Conservation (phyloP, 2,329 filamentous ascomycete genomes). For the Thielaviopsis ethacetica region DNA sequence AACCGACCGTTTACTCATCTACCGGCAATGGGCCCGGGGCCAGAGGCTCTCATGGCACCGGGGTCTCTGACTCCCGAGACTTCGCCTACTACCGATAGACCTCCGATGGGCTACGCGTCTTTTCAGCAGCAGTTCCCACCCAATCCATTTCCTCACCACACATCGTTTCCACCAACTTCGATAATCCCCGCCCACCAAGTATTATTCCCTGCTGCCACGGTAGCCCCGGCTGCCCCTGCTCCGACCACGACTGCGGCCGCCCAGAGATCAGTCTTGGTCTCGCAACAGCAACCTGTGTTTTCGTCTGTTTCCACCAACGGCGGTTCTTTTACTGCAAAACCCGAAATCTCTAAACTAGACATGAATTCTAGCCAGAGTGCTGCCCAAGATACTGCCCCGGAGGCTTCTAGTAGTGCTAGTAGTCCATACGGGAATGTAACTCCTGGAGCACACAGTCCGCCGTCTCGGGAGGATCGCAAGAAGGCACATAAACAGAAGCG, state of each 20-base stretch:
- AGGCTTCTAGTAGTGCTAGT: constrained; percentile 8
- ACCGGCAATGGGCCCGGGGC: background rate
- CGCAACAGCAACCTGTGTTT: too few relatives aligned
- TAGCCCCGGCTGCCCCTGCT: too few relatives aligned
- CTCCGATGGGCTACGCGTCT: constrained; percentile 2
- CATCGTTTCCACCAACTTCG: background rate
- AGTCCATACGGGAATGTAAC: constrained; percentile 8
- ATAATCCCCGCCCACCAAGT: background rate
- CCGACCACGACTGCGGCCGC: too few relatives aligned
- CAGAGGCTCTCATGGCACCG: background rate
- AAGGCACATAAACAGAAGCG: constrained; percentile 59
- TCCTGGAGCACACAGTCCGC: background rate
- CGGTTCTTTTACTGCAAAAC: too few relatives aligned
- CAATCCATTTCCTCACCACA: background rate
- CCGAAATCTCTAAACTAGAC: too few relatives aligned
- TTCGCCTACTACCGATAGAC: constrained; percentile 2
- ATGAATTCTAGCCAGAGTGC: background rate
- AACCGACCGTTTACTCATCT: constrained; percentile 6
- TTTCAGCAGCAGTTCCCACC: background rate
- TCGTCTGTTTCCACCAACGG: too few relatives aligned
- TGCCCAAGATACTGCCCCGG: background rate
- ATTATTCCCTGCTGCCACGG: background rate
- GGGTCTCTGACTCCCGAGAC: constrained; percentile 1
- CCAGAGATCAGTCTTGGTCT: too few relatives aligned
- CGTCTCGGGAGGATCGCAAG: constrained; percentile 1